Evolutionary conservation across 2,329 filamentous ascomycete genomes (phyloP).

Genomic region (Beauveria australis): DNA sequence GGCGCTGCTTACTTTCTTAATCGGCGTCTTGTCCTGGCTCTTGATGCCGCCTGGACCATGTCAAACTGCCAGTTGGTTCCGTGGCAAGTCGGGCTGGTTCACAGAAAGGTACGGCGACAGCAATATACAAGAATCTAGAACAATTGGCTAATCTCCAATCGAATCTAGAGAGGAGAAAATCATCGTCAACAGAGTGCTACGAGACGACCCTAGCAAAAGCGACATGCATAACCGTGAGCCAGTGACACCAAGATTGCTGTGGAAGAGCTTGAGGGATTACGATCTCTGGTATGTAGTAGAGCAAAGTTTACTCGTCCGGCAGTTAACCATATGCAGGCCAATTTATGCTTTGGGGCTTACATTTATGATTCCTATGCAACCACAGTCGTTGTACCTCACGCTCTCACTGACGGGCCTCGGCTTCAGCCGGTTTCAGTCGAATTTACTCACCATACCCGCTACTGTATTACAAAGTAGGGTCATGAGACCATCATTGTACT

Average conservation of each 20-base stretch:
- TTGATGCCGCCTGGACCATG: constrained; percentile 20
- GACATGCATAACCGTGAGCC: constrained; percentile 52
- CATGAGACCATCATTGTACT: constrained; percentile 21
- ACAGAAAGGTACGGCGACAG: constrained; percentile 11
- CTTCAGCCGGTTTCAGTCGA: constrained; percentile 45
- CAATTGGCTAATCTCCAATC: neutral
- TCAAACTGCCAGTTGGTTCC: constrained; percentile 46
- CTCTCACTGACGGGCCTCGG: constrained; percentile 42
- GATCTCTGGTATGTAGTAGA: constrained; percentile 37
- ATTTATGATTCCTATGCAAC: constrained; percentile 37
- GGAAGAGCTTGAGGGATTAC: constrained; percentile 42
- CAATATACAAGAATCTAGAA: neutral
- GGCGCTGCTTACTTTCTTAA: constrained; percentile 21
- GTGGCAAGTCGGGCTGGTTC: constrained; percentile 31
- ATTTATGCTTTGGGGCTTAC: constrained; percentile 42
- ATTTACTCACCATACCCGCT: constrained; percentile 47
- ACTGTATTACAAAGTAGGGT: constrained; percentile 31
- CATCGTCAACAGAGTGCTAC: constrained; percentile 46
- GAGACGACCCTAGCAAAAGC: constrained; percentile 50
- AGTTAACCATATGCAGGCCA: constrained; percentile 20
- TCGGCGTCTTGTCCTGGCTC: constrained; percentile 16
- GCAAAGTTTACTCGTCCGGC: neutral
- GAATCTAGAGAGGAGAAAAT: constrained; percentile 39
- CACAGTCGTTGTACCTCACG: constrained; percentile 42
- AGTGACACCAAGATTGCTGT: constrained; percentile 38